Evolutionary conservation across 208 protist species (phyloP), one percentile per base, ranked within the genome.

Genomic region (Crithidia sp.): DNA sequence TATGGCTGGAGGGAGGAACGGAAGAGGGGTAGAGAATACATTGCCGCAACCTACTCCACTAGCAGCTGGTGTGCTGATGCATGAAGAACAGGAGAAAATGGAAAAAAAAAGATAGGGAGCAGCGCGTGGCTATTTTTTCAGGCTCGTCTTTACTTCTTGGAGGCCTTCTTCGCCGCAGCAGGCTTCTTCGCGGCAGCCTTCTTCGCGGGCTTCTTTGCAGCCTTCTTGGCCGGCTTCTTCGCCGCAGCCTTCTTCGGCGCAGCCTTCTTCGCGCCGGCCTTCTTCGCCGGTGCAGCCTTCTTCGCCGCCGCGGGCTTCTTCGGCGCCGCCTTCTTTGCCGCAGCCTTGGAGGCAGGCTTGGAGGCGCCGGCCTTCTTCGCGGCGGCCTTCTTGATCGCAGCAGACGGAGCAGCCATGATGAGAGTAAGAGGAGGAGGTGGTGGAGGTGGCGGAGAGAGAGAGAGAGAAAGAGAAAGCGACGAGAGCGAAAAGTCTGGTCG

Each of bases 231-330:
- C 17, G 50, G 7, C 47, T 10, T 63, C 57, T 76, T 64, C 7
- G 43, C 41, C 19, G 59, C 59, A 13, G 13, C 10, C 44, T 49
- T 49, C 44, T 6, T 67, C 43, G 8, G 36, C 10, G 57, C 55
- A 36, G 16, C 10, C 63, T 76, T 79, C 61, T 68, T 80, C 9
- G 56, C 67, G 41, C 50, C 58, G 40, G 62, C 50, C 65, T 84
- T 83, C 52, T 66, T 79, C n/a, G n/a, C n/a, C n/a, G n/a, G n/a
- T 49, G 76, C 56, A 28, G 28, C 28, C 68, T 57, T 77, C 74
- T 57, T 81, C 7, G 19, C 58, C 12, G 69, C 44, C 44, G 44
- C 53, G 13, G 17, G 45, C 76, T 78, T 83, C 4, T 53, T 41
- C 14, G 47, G 41, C 36, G 57, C 52, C 37, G 71, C 60, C 71